Conservation (phyloP, 768 basidiomycete genomes). For the Collybia sordida region DNA sequence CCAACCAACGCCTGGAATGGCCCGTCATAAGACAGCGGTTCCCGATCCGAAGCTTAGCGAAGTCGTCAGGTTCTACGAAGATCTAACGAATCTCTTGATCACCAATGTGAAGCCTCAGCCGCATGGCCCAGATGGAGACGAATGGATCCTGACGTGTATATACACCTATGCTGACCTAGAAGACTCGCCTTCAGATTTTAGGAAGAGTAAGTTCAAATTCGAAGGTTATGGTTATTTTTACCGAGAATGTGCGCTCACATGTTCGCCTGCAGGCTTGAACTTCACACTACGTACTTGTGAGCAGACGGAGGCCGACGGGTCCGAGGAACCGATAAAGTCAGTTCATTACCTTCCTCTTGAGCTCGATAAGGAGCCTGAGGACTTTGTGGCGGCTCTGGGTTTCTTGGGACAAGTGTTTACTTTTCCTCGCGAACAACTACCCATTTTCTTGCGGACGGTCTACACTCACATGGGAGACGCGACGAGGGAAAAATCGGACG, state of each 20-base stretch:
- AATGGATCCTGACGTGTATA: slow-evolving; percentile 65
- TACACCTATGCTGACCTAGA: slow-evolving; percentile 51
- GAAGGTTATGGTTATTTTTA: neutral
- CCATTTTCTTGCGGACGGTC: slow-evolving; percentile 65
- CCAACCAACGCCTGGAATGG: slow-evolving; percentile 38
- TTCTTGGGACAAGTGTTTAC: slow-evolving; percentile 68
- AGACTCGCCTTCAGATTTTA: slow-evolving; percentile 19
- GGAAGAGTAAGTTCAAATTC: slow-evolving; percentile 37
- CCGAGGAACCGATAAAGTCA: slow-evolving; percentile 41
- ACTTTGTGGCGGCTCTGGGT: slow-evolving; percentile 57
- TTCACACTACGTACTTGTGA: slow-evolving; percentile 57
- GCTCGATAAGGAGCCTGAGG: slow-evolving; percentile 58
- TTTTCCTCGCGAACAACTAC: slow-evolving; percentile 65
- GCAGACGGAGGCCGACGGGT: slow-evolving; percentile 31
- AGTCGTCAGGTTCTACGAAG: slow-evolving; percentile 79
- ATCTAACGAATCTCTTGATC: slow-evolving; percentile 79
- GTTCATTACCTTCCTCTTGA: slow-evolving; percentile 64
- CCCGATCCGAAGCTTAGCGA: slow-evolving; percentile 60
- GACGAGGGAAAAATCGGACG: slow-evolving; percentile 2
- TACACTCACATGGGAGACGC: slow-evolving; percentile 48
- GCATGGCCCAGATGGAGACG: slow-evolving; percentile 48
- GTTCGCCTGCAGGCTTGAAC: slow-evolving; percentile 46
- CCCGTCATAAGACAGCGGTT: slow-evolving; percentile 33
- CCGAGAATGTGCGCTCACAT: neutral
- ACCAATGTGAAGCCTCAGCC: slow-evolving; percentile 50